A percentile compares a stretch with the other conserved stretches of the same genome.
Conservation (phyloP, 495 filamentous ascomycete genomes). For the Gamarada debralockiae region DNA sequence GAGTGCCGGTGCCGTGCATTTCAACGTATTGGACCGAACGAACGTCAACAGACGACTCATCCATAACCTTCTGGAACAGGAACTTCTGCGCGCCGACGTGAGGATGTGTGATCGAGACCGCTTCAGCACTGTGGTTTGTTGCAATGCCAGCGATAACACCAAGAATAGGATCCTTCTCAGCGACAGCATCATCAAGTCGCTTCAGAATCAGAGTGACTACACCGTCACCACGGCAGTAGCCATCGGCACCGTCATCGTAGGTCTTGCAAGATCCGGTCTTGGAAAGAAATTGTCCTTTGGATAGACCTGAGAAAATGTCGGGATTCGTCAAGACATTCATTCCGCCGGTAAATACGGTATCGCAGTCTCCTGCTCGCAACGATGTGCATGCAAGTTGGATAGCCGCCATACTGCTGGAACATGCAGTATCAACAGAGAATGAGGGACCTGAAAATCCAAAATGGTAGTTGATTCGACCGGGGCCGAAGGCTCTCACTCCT, state of each 20-base stretch:
- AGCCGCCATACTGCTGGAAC: slow-evolving; percentile 43
- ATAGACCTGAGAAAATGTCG: slow-evolving; percentile 77
- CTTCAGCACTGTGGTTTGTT: slow-evolving; percentile 70
- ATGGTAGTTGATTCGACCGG: slow-evolving; percentile 46
- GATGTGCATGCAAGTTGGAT: slow-evolving; percentile 44
- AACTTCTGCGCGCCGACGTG: slow-evolving; percentile 62
- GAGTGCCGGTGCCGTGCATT: slow-evolving; percentile 85
- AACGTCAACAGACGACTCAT: slow-evolving; percentile 55
- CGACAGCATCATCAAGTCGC: slow-evolving; percentile 66
- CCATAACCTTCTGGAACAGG: slow-evolving; percentile 65
- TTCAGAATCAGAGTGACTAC: slow-evolving; percentile 70
- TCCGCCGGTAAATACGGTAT: slow-evolving; percentile 57
- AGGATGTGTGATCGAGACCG: slow-evolving; percentile 75
- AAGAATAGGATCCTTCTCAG: slow-evolving; percentile 67
- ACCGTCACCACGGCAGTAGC: slow-evolving; percentile 73
- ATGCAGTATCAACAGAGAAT: slow-evolving; percentile 46
- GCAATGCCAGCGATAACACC: slow-evolving; percentile 62
- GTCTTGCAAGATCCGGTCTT: slow-evolving; percentile 37
- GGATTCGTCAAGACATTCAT: slow-evolving; percentile 51
- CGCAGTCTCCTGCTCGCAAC: slow-evolving; percentile 39
- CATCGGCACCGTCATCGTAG: slow-evolving; percentile 52
- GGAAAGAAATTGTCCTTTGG: slow-evolving; percentile 44
- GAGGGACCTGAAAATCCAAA: slow-evolving; percentile 36
- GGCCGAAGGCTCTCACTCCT: slow-evolving; percentile 57
- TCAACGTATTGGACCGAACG: slow-evolving; percentile 76